A percentile compares a stretch with the other conserved stretches of the same genome.
These are phyloP conservation scores for Staphylotrichum longicolle DNA, from an alignment of 495 filamentous ascomycete species.

Conservation along the genomic window DNA sequence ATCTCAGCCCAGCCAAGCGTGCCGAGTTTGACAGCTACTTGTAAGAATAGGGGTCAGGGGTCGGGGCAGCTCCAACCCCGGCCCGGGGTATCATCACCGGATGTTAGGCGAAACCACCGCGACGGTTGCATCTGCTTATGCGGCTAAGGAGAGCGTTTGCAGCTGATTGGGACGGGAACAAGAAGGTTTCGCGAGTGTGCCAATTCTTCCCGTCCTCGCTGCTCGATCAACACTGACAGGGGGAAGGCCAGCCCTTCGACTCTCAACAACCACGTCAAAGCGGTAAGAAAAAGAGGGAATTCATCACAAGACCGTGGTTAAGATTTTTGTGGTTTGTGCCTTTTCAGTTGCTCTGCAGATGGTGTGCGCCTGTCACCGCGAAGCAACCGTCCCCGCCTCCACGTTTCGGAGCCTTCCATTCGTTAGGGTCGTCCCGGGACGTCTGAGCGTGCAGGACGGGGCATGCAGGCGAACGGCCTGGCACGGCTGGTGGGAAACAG, in stretches of 20 bases:
- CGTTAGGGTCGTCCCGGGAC: not conserved
- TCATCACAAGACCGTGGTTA: not conserved
- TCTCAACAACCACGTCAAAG: too few relatives aligned
- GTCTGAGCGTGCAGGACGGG: not conserved
- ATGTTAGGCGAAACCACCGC: not conserved
- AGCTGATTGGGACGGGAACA: not conserved
- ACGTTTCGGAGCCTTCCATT: not conserved
- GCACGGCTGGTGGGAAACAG: not conserved
- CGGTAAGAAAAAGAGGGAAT: too few relatives aligned
- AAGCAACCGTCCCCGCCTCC: not conserved
- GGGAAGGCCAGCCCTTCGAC: not conserved
- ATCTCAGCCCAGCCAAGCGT: not conserved
- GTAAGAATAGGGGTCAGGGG: not conserved
- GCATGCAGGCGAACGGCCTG: not conserved
- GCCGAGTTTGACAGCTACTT: not conserved
- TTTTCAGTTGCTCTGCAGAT: not conserved
- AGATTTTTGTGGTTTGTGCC: not conserved
- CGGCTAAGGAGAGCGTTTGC: not conserved
- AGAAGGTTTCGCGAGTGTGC: not conserved
- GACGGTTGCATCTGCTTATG: constrained; percentile 4
- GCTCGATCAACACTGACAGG: not conserved
- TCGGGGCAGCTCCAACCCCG: not conserved
- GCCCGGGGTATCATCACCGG: not conserved
- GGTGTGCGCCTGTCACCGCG: not conserved
- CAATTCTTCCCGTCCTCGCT: not conserved